A percentile compares a stretch with the other conserved stretches of the same genome.
Conservation (phyloP, 768 basidiomycete species). For the Mycena venus region DNA sequence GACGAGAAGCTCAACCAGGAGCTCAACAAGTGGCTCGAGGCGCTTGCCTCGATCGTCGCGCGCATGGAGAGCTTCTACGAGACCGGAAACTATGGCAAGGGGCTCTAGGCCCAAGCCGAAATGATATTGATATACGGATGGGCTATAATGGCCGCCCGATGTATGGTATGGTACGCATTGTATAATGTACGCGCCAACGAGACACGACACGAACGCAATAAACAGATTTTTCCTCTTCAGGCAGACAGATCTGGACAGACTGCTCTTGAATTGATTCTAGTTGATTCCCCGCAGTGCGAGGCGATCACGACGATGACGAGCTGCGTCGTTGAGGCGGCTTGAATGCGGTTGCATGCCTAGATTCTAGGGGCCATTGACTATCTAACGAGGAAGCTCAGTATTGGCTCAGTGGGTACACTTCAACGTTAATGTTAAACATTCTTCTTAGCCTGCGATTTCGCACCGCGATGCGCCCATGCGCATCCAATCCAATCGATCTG, state of each 20-base stretch:
- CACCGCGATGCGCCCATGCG: not conserved
- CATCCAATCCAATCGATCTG: not conserved
- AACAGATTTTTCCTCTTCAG: not conserved
- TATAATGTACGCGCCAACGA: slow-evolving; percentile 6
- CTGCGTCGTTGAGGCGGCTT: not conserved
- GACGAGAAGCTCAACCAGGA: slow-evolving; percentile 68
- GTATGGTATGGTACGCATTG: slow-evolving; percentile 14
- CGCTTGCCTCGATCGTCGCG: slow-evolving; percentile 66
- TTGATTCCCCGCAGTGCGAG: not conserved
- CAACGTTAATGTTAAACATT: slow-evolving; percentile 18
- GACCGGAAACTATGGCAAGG: slow-evolving; percentile 68
- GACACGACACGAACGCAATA: no score
- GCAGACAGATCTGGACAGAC: no score
- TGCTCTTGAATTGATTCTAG: not conserved
- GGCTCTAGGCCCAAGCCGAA: slow-evolving; percentile 48
- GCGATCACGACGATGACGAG: slow-evolving; percentile 11
- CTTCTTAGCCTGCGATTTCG: not conserved
- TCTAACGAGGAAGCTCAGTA: not conserved
- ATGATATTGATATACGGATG: not conserved
- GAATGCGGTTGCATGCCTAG: no score
- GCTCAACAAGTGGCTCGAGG: slow-evolving; percentile 76
- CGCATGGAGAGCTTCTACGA: slow-evolving; percentile 73
- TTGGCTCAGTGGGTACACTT: slow-evolving; percentile 3
- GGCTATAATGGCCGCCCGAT: not conserved
- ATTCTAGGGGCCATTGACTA: not conserved